Base-by-base conservation (phyloP, 495 filamentous ascomycete species). In the Penicillium malachiteum region DNA sequence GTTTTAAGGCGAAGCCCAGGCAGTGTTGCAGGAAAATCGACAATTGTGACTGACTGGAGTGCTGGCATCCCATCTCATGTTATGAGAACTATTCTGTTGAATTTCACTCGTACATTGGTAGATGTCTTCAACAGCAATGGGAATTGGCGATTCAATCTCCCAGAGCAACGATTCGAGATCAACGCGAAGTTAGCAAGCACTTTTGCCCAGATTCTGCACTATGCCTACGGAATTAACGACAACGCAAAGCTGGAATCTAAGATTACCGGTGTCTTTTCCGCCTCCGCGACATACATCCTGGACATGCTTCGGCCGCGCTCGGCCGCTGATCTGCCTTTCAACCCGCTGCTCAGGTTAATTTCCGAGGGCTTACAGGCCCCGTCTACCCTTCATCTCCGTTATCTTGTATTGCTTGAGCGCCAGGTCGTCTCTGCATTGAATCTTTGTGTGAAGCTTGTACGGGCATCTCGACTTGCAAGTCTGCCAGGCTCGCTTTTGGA, bases 101-200 rank as follows among this genome's bases (percentile, higher is more conserved):
- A 85, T 26, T 87, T 92, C 55, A 84, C 84, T 13, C 83, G 87
- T 55, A 83, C 84, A 10, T 78, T 88, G 62, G 77, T 92, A 30
- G 91, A 96, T 63, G 80, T 95, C 7, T 89, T 90, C 62, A 89
- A 93, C 72, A 90, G 86, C 68, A 88, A 84, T 14, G 80, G 79
- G 16, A 89, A 83, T 6, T 97, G 92, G 95, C 87, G 84, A 60
- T 96, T 95, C 65, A 78, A 78, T 10, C 77, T 81, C 5, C 77
- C 81, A 14, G 76, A 85, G 30, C 84, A 92, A 48, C 83, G 85
- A 47, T 79, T 87, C 56, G 75, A 81, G 51, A 77, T 89, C 50
- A 81, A 78, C 52, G 71, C 66, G 30, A 73, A 58, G 63, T 81
- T 97, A 26, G 80, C 87, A 7, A 76, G 66, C 7, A 81, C 84